These are phyloP conservation scores for Hamamelis virginiana DNA, from an alignment of 164 flowering plant species.

Conservation along the genomic window DNA sequence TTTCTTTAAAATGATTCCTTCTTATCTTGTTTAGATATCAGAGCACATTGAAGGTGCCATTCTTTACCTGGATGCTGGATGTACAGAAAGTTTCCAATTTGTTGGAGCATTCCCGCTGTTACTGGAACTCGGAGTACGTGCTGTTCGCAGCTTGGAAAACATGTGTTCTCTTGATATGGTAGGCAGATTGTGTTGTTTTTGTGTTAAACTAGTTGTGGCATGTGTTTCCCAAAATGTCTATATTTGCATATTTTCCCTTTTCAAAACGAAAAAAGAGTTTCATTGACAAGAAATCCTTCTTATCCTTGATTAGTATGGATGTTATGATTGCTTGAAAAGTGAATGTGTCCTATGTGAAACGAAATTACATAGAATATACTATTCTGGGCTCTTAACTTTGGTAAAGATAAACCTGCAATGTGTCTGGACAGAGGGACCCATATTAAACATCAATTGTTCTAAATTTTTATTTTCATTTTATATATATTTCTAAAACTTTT, in stretches of 20 bases:
- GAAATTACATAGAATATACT: too few relatives aligned
- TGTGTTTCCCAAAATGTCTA: too few relatives aligned
- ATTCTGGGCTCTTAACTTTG: too few relatives aligned
- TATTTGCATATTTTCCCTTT: background rate
- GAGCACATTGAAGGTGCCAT: slow-evolving; percentile 68
- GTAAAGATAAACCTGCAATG: too few relatives aligned
- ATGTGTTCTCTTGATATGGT: slow-evolving; percentile 66
- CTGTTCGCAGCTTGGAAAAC: slow-evolving; percentile 85
- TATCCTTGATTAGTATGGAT: slow-evolving; percentile 1
- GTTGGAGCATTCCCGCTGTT: slow-evolving; percentile 74
- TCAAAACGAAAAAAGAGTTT: background rate
- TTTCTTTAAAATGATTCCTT: background rate
- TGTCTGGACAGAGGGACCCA: too few relatives aligned
- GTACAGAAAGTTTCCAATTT: slow-evolving; percentile 82
- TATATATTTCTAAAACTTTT: too few relatives aligned
- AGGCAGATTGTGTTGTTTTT: slow-evolving; percentile 19
- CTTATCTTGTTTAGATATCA: slow-evolving; percentile 49
- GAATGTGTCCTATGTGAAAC: background rate
- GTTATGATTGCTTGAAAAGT: background rate
- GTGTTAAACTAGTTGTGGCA: too few relatives aligned
- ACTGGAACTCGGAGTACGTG: slow-evolving; percentile 70
- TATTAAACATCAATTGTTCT: too few relatives aligned
- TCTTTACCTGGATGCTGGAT: slow-evolving; percentile 92
- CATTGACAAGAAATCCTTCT: background rate
- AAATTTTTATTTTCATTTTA: too few relatives aligned